These are phyloP conservation scores for Irineochytrium annulatum DNA, from an alignment of 192 early-diverging fungal species.

Conservation along the genomic window DNA sequence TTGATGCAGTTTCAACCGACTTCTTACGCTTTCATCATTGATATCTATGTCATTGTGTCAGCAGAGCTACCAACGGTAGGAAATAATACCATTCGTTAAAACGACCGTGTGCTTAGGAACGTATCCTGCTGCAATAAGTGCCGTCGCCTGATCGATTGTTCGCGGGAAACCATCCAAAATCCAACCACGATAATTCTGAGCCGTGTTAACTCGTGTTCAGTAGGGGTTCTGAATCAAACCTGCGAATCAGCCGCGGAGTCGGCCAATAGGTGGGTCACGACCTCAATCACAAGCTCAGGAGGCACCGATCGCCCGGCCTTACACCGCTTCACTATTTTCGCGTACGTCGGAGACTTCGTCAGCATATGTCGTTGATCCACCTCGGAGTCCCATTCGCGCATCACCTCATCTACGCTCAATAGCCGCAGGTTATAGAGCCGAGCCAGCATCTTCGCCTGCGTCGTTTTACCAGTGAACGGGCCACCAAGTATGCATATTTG, in stretches of 20 bases:
- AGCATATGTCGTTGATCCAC: slow-evolving; percentile 18
- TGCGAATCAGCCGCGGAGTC: too few species aligned
- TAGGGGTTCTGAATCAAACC: background rate
- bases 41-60: slow-evolving; percentile 23
- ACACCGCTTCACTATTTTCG: slow-evolving; percentile 22
- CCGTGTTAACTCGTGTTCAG: background rate
- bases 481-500: slow-evolving; percentile 40
- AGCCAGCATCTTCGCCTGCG: slow-evolving; percentile 39
- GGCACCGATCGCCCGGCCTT: slow-evolving; percentile 12
- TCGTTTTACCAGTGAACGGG: slow-evolving; percentile 48
- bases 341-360: slow-evolving; percentile 13
- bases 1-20: slow-evolving; percentile 2
- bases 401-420: slow-evolving; percentile 37
- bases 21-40: slow-evolving; percentile 31
- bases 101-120: slow-evolving; percentile 30
- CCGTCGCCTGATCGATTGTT: slow-evolving; percentile 44
- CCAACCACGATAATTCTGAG: slow-evolving; percentile 35
- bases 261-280: background rate
- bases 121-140: slow-evolving; percentile 28
- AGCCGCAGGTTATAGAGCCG: slow-evolving; percentile 32
- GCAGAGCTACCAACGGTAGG: background rate
- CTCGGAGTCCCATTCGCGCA: slow-evolving; percentile 31
- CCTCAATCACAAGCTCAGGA: slow-evolving; percentile 24
- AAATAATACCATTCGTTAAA: slow-evolving; percentile 33
- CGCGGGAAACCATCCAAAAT: slow-evolving; percentile 51